phyloP scores from a whole-genome alignment of 2,329 filamentous ascomycete species.

The Phialophora tarda region DNA sequence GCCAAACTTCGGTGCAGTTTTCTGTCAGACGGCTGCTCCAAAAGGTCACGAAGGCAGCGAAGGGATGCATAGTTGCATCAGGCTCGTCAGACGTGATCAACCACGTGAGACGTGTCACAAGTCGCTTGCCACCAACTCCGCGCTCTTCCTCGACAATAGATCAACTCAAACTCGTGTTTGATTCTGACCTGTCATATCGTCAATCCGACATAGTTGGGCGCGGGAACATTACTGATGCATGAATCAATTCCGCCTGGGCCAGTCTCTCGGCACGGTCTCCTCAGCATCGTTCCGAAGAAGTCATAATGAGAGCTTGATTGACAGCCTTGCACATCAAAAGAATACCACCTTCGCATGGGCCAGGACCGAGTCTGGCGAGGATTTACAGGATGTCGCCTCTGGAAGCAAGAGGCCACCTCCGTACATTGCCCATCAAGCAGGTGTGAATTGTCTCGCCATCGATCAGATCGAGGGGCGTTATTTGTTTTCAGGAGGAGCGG shows the following conservation, averaged over 20 bases:
- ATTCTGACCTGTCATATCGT: neutral
- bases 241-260: conserved; percentile 36
- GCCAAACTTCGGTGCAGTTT: no score
- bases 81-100: neutral
- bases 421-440: conserved; percentile 70
- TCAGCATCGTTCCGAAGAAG: conserved; percentile 66
- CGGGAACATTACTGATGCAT: conserved; percentile 32
- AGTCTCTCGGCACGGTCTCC: conserved; percentile 64
- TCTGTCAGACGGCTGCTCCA: no score
- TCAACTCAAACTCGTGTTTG: neutral
- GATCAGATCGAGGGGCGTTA: conserved; percentile 81
- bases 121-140: neutral
- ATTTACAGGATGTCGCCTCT: conserved; percentile 38
- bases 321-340: conserved; percentile 72
- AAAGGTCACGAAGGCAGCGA: no score
- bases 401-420: conserved; percentile 47
- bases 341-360: conserved; percentile 56
- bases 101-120: neutral
- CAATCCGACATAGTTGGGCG: neutral
- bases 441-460: conserved; percentile 78
- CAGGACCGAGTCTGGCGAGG: conserved; percentile 37
- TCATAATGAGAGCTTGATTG: conserved; percentile 71
- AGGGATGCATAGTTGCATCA: neutral
- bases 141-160: neutral
- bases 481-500: conserved; percentile 82